Percentiles rank a stretch among this genome's conserved stretches.
phyloP scores from a whole-genome alignment of 768 basidiomycete genomes.

The Porphyrellus cyaneotinctus region DNA sequence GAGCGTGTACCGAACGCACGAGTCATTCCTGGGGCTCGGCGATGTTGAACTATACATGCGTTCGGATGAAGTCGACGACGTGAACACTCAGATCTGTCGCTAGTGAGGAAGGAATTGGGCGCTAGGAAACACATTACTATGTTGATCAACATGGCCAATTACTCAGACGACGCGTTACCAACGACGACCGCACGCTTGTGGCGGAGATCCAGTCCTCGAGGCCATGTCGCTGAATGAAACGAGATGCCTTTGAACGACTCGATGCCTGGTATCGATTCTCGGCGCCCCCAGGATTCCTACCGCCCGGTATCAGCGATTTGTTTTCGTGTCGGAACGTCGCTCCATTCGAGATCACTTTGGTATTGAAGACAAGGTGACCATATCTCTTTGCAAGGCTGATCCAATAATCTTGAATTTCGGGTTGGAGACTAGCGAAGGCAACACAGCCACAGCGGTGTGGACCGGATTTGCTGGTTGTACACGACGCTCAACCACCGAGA shows the following conservation, averaged over 20 bases:
- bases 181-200: conserved; percentile 43
- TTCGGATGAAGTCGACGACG: conserved; percentile 56
- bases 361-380: conserved; percentile 40
- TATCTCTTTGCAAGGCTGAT: conserved; percentile 39
- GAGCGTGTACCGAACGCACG: conserved; percentile 19
- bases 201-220: conserved; percentile 35
- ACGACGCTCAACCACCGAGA: neutral
- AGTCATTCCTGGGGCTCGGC: conserved; percentile 16
- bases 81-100: conserved; percentile 47
- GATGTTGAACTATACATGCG: conserved; percentile 57
- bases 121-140: conserved; percentile 30
- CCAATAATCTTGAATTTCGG: conserved; percentile 45
- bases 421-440: conserved; percentile 33
- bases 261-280: conserved; percentile 33
- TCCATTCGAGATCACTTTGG: conserved; percentile 46
- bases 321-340: conserved; percentile 31
- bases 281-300: conserved; percentile 47
- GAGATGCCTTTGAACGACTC: conserved; percentile 42
- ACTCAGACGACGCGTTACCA: conserved; percentile 67
- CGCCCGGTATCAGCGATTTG: conserved; percentile 33
- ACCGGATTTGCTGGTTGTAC: conserved; percentile 1
- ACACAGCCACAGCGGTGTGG: conserved; percentile 23
- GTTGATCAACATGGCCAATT: conserved; percentile 12
- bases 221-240: conserved; percentile 56
- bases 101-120: conserved; percentile 58